A percentile compares a stretch with the other conserved stretches of the same genome.
phyloP scores from a whole-genome alignment of 768 basidiomycete species.

The Trametes meyenii region DNA sequence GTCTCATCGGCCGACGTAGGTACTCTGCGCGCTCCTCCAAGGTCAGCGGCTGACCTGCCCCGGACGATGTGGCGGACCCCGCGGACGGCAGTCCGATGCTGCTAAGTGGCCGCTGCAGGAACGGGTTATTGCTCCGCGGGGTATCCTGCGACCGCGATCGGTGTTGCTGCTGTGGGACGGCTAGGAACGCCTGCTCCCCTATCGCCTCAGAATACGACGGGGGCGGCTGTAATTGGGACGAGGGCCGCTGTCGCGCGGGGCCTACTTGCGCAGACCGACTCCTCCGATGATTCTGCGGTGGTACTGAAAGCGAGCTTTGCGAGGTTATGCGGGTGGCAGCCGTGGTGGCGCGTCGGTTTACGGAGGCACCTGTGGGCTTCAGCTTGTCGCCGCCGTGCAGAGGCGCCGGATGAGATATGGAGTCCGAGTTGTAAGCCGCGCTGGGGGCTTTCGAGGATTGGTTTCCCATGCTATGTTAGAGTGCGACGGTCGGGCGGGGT shows the following conservation, averaged over 20 bases:
- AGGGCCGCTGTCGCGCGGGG: slow-evolving; percentile 3
- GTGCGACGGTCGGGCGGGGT: background rate
- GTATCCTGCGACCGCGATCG: slow-evolving; percentile 13
- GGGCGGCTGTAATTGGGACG: slow-evolving; percentile 16
- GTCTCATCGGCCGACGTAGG: slow-evolving; percentile 22
- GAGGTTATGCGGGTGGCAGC: background rate
- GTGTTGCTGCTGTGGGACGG: background rate
- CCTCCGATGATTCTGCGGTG: slow-evolving; percentile 13
- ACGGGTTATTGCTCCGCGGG: slow-evolving; percentile 12
- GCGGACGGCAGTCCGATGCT: slow-evolving; percentile 4
- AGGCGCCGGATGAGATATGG: slow-evolving; percentile 19
- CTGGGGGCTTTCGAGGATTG: slow-evolving; percentile 19
- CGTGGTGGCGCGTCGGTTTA: slow-evolving; percentile 17
- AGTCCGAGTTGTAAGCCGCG: slow-evolving; percentile 8
- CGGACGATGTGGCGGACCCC: background rate
- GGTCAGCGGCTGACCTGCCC: background rate
- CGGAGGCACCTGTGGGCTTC: slow-evolving; percentile 6
- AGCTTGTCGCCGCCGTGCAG: slow-evolving; percentile 11
- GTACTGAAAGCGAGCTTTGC: slow-evolving; percentile 1
- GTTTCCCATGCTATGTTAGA: slow-evolving; percentile 19
- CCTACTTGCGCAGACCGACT: slow-evolving; percentile 21
- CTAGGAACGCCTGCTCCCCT: slow-evolving; percentile 6
- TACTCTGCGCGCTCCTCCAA: slow-evolving; percentile 15
- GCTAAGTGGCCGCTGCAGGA: slow-evolving; percentile 4
- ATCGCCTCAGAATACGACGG: slow-evolving; percentile 25